Base-by-base conservation (phyloP, 164 flowering plant species). In the Nymphaea thermarum region DNA sequence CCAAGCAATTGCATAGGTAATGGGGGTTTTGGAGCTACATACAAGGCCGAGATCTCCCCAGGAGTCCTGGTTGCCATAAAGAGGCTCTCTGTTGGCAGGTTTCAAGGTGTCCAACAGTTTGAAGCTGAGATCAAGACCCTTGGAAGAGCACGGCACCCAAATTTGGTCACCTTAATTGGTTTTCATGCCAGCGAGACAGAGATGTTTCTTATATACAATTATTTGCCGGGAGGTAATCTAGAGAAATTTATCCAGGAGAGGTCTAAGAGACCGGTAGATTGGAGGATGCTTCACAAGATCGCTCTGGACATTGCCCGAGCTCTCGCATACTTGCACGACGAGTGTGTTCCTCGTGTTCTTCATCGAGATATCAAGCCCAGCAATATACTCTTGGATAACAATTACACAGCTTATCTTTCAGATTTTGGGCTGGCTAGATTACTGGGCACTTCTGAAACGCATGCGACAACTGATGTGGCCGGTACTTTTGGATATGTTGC, bases 21-120 rank as follows among this genome's bases (percentile, higher is more conserved):
- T 65, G 93, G 93, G 11, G 93, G 93, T 6, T 87, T 87, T 70
- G 93, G 93, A 4, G 78, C 87, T 2, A 86, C 90, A 6, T 86
- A 86, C 76, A 82, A 75, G 75, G 90, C 93, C 12, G 88, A 84
- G 69, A 69, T 86, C 6, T 66, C 80, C 60, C 77, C 87, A 10
- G 86, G 83, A 11, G 43, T 63, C 53, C 43, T 77, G 2, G 81
- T 88, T 14, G 93, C 93, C 4, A 81, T 88, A 16, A 88, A 86
- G 75, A 70, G 84, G 73, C 87, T 86, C 44, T 63, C 86, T 0
- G 76, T 76, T 12, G 87, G 81, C 61, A 71, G 86, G 65, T 76
- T 72, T 63, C 57, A 51, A 62, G 87, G 87, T 10, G 75, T 72
- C 57, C 81, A 76, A 69, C 89, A 88, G 71, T 86, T 88, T 66